Conservation (phyloP, 306 rosid genomes). For the barrel medic (Medicago truncatula) region DNA sequence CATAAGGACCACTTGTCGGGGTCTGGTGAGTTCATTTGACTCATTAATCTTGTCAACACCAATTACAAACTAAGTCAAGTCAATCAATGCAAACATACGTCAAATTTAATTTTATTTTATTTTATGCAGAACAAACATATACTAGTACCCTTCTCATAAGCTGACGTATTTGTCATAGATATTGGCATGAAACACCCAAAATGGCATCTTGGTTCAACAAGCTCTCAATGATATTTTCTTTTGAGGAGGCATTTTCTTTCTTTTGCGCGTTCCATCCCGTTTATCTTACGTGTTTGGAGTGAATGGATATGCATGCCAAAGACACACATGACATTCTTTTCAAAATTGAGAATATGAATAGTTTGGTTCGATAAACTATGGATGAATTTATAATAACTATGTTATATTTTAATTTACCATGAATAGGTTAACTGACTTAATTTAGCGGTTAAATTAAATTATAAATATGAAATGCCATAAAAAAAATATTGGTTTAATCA, state of each 20-base stretch:
- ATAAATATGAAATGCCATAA: too few species aligned
- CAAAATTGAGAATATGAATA: too few species aligned
- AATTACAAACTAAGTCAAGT: not conserved
- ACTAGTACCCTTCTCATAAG: too few species aligned
- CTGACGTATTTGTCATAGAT: not conserved
- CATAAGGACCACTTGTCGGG: not conserved
- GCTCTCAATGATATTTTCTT: too few species aligned
- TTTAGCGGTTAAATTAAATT: too few species aligned
- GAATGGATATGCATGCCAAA: not conserved
- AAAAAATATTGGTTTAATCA: too few species aligned
- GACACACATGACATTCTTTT: too few species aligned
- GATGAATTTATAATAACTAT: too few species aligned
- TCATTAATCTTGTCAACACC: not conserved
- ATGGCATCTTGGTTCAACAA: not conserved
- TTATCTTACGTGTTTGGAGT: not conserved
- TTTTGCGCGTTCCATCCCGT: constrained; percentile 8
- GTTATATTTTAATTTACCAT: too few species aligned
- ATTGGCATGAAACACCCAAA: constrained; percentile 1
- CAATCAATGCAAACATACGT: not conserved
- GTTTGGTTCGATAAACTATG: too few species aligned
- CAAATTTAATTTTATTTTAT: too few species aligned
- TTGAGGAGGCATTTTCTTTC: not conserved
- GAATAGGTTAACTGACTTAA: too few species aligned
- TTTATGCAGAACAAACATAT: not conserved
- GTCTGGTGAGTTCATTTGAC: not conserved